A percentile compares a stretch with the other conserved stretches of the same genome.
Evolutionary conservation across 1,139 yeast genomes (phyloP).

Genomic region (Meyerozyma carpophila): DNA sequence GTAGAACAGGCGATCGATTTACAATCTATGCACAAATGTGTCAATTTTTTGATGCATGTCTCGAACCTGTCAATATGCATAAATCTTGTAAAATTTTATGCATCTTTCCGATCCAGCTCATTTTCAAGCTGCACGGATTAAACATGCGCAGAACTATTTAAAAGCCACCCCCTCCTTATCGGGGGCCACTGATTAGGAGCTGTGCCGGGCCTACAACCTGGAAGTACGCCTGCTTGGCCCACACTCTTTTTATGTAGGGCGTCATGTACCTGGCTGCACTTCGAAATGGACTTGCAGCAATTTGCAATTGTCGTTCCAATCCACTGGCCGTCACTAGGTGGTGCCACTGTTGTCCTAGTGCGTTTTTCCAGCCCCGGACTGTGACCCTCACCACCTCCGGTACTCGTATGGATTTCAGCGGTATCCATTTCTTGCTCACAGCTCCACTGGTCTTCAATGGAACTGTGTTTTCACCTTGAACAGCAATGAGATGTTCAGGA

Average conservation of each 20-base stretch:
- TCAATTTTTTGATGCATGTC: too few relatives aligned
- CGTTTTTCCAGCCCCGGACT: not conserved
- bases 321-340: not conserved
- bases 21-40: too few relatives aligned
- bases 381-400: not conserved
- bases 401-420: not conserved
- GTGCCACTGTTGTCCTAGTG: not conserved
- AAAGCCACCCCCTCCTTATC: too few relatives aligned
- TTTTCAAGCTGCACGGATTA: too few relatives aligned
- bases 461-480: conserved; percentile 4
- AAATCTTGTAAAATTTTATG: too few relatives aligned
- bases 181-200: not conserved
- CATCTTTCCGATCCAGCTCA: too few relatives aligned
- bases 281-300: not conserved
- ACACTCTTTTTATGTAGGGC: not conserved
- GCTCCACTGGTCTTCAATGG: not conserved
- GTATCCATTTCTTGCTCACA: not conserved
- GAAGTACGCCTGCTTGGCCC: not conserved
- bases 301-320: not conserved
- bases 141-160: too few relatives aligned
- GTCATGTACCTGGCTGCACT: not conserved
- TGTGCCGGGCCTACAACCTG: not conserved
- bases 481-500: conserved; percentile 34
- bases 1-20: too few relatives aligned
- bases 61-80: too few relatives aligned